Conservation (phyloP, 768 basidiomycete genomes). For the Trametes elegans region DNA sequence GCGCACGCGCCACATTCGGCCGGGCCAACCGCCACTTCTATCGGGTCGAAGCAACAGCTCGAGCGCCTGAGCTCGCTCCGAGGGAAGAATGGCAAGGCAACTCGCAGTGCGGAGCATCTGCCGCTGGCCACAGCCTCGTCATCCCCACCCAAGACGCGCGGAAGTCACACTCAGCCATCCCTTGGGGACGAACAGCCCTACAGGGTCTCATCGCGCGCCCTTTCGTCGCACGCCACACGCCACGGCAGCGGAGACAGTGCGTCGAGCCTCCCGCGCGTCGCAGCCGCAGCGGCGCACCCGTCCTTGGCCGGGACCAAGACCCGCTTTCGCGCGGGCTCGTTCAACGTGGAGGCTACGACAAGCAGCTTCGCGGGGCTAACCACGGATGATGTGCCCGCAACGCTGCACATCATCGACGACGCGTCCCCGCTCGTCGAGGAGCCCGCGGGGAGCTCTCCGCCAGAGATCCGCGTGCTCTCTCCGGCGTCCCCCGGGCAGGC, state of each 20-base stretch:
- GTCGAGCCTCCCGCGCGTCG: constrained; percentile 28
- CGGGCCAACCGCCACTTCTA: neutral
- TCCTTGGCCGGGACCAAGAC: neutral
- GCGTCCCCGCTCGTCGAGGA: constrained; percentile 20
- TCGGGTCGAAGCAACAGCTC: constrained; percentile 29
- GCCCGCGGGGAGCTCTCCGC: constrained; percentile 16
- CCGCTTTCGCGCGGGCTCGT: constrained; percentile 20
- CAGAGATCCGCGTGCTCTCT: constrained; percentile 28
- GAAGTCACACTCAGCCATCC: constrained; percentile 2
- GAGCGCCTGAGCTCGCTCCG: constrained; percentile 32
- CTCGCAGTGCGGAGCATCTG: constrained; percentile 66
- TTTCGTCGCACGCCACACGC: constrained; percentile 8
- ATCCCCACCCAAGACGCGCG: constrained; percentile 40
- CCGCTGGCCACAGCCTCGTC: constrained; percentile 37
- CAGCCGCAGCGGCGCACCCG: constrained; percentile 10
- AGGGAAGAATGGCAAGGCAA: constrained; percentile 49
- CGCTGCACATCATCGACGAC: constrained; percentile 17
- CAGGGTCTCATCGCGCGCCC: constrained; percentile 3
- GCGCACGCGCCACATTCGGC: constrained; percentile 33
- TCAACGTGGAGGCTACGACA: constrained; percentile 18
- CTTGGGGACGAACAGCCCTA: neutral
- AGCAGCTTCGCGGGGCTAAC: constrained; percentile 8
- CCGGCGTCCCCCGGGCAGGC: constrained; percentile 27
- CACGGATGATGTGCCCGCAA: neutral
- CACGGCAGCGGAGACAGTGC: constrained; percentile 32